Conservation (phyloP, 2,329 filamentous ascomycete species). For the Colletotrichum caudatum region DNA sequence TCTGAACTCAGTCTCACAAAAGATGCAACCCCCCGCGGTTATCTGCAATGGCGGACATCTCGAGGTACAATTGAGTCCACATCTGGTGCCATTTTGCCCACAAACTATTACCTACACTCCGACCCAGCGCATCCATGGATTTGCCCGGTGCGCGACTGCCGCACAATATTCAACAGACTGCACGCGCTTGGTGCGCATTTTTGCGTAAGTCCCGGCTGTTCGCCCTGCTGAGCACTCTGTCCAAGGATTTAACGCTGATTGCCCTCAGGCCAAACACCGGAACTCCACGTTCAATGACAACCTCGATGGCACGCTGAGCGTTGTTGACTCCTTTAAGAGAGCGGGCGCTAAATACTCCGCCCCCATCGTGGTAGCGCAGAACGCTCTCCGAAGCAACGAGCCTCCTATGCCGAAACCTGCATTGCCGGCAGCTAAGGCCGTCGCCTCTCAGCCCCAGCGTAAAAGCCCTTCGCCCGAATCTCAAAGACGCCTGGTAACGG, state of each 20-base stretch:
- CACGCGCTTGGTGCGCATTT: conserved; percentile 44
- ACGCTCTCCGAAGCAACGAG: conserved; percentile 42
- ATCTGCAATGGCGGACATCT: conserved; percentile 6
- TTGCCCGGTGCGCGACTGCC: conserved; percentile 55
- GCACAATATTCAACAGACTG: conserved; percentile 45
- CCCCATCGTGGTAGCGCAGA: conserved; percentile 46
- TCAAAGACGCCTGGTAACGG: background rate
- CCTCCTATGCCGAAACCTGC: conserved; percentile 41
- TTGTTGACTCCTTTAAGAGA: conserved; percentile 43
- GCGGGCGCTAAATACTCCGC: conserved; percentile 1
- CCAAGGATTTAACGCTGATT: conserved; percentile 8
- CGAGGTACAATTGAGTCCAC: conserved; percentile 6
- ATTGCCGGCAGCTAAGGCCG: background rate
- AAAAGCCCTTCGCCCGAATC: background rate
- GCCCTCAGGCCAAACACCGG: conserved; percentile 41
- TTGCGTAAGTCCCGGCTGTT: conserved; percentile 26
- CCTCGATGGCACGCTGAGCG: conserved; percentile 54
- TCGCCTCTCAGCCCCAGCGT: background rate
- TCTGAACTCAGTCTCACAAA: background rate
- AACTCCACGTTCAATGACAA: conserved; percentile 54
- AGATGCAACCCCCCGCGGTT: conserved; percentile 4
- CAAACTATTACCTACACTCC: conserved; percentile 47
- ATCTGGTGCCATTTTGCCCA: conserved; percentile 51
- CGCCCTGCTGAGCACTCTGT: background rate
- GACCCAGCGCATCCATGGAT: conserved; percentile 47